Conservation (phyloP, 176 grass and related monocot species). For the Hordeum marinum region DNA sequence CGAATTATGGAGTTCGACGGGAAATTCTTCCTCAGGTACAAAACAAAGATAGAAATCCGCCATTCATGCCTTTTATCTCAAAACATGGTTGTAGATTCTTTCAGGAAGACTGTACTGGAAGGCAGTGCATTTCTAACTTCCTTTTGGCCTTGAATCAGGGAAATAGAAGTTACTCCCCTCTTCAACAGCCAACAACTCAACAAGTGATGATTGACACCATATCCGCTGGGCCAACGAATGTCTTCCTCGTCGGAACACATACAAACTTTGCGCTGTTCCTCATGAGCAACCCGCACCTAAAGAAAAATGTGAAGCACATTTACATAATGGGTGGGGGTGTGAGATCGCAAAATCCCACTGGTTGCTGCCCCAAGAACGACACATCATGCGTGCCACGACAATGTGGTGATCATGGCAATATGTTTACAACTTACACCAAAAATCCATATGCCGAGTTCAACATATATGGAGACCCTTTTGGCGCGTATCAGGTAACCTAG, state of each 20-base stretch:
- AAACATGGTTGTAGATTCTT: neutral
- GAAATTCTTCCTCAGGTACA: conserved; percentile 69
- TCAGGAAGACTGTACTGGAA: neutral
- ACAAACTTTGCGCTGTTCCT: conserved; percentile 62
- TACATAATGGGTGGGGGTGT: conserved; percentile 71
- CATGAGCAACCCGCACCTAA: conserved; percentile 52
- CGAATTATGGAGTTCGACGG: conserved; percentile 46
- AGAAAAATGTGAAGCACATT: conserved; percentile 62
- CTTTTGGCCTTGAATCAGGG: conserved; percentile 41
- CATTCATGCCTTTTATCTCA: neutral
- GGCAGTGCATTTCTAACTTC: neutral
- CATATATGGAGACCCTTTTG: conserved; percentile 70
- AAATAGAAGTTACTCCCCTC: conserved; percentile 43
- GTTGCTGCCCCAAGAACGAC: conserved; percentile 42
- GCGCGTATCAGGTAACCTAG: conserved; percentile 55
- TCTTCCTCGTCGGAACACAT: conserved; percentile 46
- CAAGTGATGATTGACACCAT: conserved; percentile 54
- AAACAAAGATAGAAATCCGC: neutral
- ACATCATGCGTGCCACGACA: conserved; percentile 39
- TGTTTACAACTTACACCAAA: conserved; percentile 50
- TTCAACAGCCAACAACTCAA: conserved; percentile 46
- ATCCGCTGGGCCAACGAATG: conserved; percentile 43
- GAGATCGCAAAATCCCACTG: conserved; percentile 60
- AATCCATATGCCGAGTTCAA: conserved; percentile 77
- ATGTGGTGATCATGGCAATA: conserved; percentile 60